Conservation (phyloP, 2,329 filamentous ascomycete genomes). For the Waltergamsia citrina region DNA sequence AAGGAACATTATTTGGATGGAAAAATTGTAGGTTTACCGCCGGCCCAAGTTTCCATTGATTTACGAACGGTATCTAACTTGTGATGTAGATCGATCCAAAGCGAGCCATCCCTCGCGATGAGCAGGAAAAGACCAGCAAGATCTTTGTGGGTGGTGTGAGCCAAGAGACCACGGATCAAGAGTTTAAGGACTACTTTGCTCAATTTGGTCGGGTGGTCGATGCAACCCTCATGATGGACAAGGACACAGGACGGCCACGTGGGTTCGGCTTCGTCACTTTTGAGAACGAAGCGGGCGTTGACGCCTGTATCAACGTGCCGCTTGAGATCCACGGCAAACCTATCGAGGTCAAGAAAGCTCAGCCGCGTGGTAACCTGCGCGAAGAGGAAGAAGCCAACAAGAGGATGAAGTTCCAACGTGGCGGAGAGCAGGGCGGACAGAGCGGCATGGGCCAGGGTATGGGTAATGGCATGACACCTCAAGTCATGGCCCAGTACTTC, state of each 20-base stretch:
- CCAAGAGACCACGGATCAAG: conserved; percentile 91
- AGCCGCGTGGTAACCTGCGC: conserved; percentile 86
- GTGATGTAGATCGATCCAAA: conserved; percentile 82
- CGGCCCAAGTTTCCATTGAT: not conserved
- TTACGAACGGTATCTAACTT: not conserved
- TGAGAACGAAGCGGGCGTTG: conserved; percentile 89
- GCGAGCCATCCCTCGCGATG: conserved; percentile 90
- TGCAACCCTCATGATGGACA: conserved; percentile 99
- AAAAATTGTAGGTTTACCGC: conserved; percentile 94
- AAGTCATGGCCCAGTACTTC: conserved; percentile 98
- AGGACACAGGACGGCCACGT: conserved; percentile 92
- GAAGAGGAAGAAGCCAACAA: conserved; percentile 74
- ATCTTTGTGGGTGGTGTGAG: conserved; percentile 98
- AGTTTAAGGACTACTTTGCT: conserved; percentile 94
- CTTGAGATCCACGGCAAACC: conserved; percentile 91
- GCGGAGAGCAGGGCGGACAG: conserved; percentile 23
- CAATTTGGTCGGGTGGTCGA: conserved; percentile 95
- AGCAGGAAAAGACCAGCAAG: conserved; percentile 97
- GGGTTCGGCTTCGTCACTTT: conserved; percentile 99
- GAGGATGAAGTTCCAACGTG: conserved; percentile 42
- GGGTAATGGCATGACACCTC: conserved; percentile 72
- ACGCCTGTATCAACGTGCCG: conserved; percentile 75
- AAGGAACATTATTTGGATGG: conserved; percentile 98
- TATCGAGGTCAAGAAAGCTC: conserved; percentile 97
- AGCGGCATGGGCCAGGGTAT: conserved; percentile 29